Evolutionary conservation across 2,329 filamentous ascomycete genomes (phyloP).

Genomic region (Fusarium concolor): DNA sequence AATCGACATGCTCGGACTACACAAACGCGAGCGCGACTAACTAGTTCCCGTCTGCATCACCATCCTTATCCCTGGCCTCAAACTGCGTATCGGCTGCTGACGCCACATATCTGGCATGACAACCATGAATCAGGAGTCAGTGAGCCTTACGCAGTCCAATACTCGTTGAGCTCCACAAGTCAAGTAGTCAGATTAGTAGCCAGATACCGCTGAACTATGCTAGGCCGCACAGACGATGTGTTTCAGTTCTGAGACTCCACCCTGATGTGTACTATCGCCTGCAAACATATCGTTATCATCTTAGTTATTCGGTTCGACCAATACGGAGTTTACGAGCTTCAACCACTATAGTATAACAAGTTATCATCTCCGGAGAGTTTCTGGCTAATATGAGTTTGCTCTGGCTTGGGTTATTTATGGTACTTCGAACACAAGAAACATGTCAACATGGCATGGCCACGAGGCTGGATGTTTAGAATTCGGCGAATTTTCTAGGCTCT

Average conservation of each 20-base stretch:
- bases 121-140: conserved; percentile 43
- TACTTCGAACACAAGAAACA: conserved; percentile 7
- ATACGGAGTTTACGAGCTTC: neutral
- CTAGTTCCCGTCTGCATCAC: conserved; percentile 36
- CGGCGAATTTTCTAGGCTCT: conserved; percentile 36
- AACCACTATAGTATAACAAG: neutral
- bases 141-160: conserved; percentile 27
- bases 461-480: conserved; percentile 12
- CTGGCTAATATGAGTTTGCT: neutral
- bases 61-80: conserved; percentile 33
- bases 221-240: conserved; percentile 37
- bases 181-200: conserved; percentile 40
- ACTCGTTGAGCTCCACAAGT: conserved; percentile 41
- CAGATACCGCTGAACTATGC: conserved; percentile 34
- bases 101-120: conserved; percentile 47
- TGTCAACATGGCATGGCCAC: neutral
- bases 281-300: conserved; percentile 20
- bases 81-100: conserved; percentile 42
- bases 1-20: conserved; percentile 32
- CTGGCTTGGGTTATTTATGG: neutral
- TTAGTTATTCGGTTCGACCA: conserved; percentile 1
- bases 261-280: conserved; percentile 26
- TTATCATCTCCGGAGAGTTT: neutral
- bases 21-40: conserved; percentile 27
- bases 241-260: conserved; percentile 40